phyloP scores from a whole-genome alignment of 495 filamentous ascomycete genomes.

The Penicillium pulvis region DNA sequence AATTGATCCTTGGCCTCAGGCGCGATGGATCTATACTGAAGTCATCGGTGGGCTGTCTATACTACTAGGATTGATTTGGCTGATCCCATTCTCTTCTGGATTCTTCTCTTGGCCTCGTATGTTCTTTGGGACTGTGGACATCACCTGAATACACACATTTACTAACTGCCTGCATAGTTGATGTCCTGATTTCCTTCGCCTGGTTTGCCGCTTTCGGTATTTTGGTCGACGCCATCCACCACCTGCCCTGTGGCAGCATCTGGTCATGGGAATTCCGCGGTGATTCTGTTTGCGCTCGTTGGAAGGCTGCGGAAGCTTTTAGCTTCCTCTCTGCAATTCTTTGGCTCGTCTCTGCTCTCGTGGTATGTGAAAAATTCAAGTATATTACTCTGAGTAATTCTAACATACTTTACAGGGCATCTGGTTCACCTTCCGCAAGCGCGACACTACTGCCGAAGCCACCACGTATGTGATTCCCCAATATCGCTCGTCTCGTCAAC shows the following conservation, averaged over 20 bases:
- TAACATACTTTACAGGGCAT: slow-evolving; percentile 31
- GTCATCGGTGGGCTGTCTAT: slow-evolving; percentile 59
- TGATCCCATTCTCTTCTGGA: slow-evolving; percentile 54
- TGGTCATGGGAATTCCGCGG: slow-evolving; percentile 51
- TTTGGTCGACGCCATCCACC: slow-evolving; percentile 55
- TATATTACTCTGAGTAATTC: neutral
- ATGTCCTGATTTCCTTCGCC: slow-evolving; percentile 58
- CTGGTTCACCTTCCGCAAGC: slow-evolving; percentile 45
- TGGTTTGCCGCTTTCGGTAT: slow-evolving; percentile 70
- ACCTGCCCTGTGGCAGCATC: slow-evolving; percentile 56
- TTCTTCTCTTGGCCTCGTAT: slow-evolving; percentile 49
- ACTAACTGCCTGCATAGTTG: slow-evolving; percentile 36
- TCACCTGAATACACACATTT: neutral
- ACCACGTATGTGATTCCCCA: slow-evolving; percentile 15
- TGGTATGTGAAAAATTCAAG: slow-evolving; percentile 35
- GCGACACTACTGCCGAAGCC: neutral
- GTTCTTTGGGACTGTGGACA: slow-evolving; percentile 10
- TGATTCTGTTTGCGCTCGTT: slow-evolving; percentile 52
- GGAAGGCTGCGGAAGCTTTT: slow-evolving; percentile 70
- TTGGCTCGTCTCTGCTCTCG: slow-evolving; percentile 62
- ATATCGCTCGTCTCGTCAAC: neutral
- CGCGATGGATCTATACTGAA: slow-evolving; percentile 62
- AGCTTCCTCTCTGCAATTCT: slow-evolving; percentile 65
- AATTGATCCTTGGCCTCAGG: slow-evolving; percentile 40
- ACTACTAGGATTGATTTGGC: slow-evolving; percentile 53